Evolutionary conservation across 75 land plant genomes (phyloP).

Genomic region (Cryptomeria japonica): DNA sequence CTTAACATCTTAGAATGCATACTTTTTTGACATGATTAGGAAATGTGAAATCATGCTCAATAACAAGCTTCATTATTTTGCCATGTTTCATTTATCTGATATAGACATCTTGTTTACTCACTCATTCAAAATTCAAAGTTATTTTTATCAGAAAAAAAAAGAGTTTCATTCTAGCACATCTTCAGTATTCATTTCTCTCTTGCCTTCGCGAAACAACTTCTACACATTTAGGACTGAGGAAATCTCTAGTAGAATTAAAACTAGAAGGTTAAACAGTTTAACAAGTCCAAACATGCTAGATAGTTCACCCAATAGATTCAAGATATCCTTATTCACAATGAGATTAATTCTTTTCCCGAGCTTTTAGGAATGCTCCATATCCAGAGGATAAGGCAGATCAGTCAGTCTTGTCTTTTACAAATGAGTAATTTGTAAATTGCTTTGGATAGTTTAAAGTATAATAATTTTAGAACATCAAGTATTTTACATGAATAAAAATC

Average conservation of each 20-base stretch:
- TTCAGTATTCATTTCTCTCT: not conserved
- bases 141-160: not conserved
- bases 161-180: not conserved
- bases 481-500: not conserved
- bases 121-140: not conserved
- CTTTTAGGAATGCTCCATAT: not conserved
- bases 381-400: not conserved
- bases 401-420: too few relatives aligned
- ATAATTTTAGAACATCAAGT: not conserved
- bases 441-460: not conserved
- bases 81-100: not conserved
- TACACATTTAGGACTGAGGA: not conserved
- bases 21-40: not conserved
- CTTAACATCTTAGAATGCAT: not conserved
- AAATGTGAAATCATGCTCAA: not conserved
- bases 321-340: not conserved
- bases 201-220: not conserved
- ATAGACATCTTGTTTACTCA: not conserved
- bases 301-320: not conserved
- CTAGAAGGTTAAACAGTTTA: not conserved
- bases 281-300: not conserved
- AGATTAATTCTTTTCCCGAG: not conserved
- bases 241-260: not conserved
- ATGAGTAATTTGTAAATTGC: too few relatives aligned
- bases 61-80: not conserved